Base-by-base conservation (phyloP, 164 flowering plant species). In the Annona cherimola region DNA sequence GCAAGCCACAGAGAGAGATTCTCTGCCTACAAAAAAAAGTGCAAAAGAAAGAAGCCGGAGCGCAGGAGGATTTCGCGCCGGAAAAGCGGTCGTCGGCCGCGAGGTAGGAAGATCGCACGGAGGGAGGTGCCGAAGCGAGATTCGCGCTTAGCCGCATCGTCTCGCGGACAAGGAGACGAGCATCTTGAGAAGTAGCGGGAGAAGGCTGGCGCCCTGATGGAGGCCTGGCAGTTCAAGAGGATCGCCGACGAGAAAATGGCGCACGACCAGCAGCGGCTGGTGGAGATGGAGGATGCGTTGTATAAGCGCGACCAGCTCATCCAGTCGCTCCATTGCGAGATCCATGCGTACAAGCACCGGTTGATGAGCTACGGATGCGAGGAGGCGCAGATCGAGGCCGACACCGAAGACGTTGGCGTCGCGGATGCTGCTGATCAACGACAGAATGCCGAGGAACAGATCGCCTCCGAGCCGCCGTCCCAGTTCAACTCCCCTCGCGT, bases 231-330 rank as follows among this genome's bases (percentile, higher is more conserved):
- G 68, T 93, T 87, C 80, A 93, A 93, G 80, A 84, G 89, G 46
- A 93, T 86, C 79, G 85, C 89, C 0, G 99, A 96, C 84, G 98
- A 92, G 89, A 96, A 86, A 77, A 89, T 89, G 86, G 89, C 87
- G 0, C 99, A 96, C 83, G 98, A 93, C 71, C 90, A 86, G 74
- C 84, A 89, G 68, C 94, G 90, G 81, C 60, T 86, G 69, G 59
- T 80, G 39, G 84, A 78, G 1, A 64, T 91, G 82, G 98, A 96
- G 73, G 98, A 91, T 74, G n/a, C 88, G 76, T 75, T 96, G 84
- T 96, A 88, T 68, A 90, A 87, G 85, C 85, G 90, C 75, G 99
- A 93, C 68, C 95, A 91, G 74, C 67, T 80, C 1, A 84, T 93
- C 75, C 94, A 91, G 45, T 79, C 98, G 0, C 87, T 96, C 55